Percentiles rank a stretch among this genome's conserved stretches.
Evolutionary conservation across 202 grass and related monocot genomes (phyloP).

Genomic region (Hordeum pubiflorum): DNA sequence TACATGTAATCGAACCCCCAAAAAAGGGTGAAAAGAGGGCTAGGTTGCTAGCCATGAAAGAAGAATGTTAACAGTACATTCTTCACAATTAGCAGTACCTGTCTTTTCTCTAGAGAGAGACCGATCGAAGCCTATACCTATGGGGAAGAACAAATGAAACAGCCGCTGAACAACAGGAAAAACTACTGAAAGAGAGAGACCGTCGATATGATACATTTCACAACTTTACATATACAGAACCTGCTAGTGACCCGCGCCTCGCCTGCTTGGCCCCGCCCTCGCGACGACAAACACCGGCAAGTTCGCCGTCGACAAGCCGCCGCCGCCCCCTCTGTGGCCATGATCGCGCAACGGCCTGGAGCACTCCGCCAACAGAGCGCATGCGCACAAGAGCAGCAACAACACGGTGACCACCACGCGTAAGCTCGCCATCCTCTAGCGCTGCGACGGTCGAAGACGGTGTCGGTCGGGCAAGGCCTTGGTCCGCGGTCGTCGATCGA

Average conservation of each 20-base stretch:
- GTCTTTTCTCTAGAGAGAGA: not conserved
- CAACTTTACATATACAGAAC: not conserved
- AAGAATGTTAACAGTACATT: not conserved
- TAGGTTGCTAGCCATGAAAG: not conserved
- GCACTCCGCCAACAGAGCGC: conserved; percentile 34
- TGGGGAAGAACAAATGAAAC: conserved; percentile 33
- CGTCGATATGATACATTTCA: not conserved
- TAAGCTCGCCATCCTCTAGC: conserved; percentile 2
- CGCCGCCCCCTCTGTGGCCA: not conserved
- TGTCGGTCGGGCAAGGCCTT: not conserved
- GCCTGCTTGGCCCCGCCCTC: conserved; percentile 45
- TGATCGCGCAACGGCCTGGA: conserved; percentile 35
- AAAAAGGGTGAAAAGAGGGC: not conserved
- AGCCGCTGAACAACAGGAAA: not conserved
- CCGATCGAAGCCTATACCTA: not conserved
- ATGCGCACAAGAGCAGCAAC: conserved; percentile 45
- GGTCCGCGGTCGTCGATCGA: not conserved
- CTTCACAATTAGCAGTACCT: not conserved
- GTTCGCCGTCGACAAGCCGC: conserved; percentile 9
- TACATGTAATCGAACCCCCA: not conserved
- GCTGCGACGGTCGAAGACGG: not conserved
- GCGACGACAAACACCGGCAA: conserved; percentile 36
- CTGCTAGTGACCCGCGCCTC: conserved; percentile 54
- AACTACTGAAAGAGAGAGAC: not conserved
- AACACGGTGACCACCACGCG: not conserved